These are phyloP conservation scores for Podospora tetraspora DNA, from an alignment of 495 filamentous ascomycete genomes.

Conservation along the genomic window DNA sequence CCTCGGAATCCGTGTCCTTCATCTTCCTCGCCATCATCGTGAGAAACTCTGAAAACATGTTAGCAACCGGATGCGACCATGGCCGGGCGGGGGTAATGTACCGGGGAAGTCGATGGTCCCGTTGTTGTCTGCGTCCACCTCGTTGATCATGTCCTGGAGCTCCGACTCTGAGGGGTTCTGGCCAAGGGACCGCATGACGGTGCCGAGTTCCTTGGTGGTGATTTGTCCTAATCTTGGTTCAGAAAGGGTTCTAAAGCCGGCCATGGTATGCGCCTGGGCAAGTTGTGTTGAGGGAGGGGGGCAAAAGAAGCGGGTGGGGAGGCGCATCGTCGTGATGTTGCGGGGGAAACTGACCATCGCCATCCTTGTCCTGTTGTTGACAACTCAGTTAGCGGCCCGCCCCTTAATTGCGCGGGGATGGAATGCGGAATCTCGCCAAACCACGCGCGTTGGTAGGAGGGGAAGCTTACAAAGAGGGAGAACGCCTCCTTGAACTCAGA, in stretches of 20 bases:
- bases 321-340: not conserved
- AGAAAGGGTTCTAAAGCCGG: constrained; percentile 10
- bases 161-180: constrained; percentile 99
- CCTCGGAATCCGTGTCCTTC: constrained; percentile 99
- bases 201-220: constrained; percentile 98
- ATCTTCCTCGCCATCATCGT: constrained; percentile 99
- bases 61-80: constrained; percentile 21
- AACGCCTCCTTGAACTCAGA: constrained; percentile 99
- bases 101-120: constrained; percentile 99
- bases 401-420: constrained; percentile 11
- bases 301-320: not conserved
- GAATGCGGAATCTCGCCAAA: not conserved
- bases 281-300: constrained; percentile 6
- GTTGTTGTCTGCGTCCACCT: constrained; percentile 99
- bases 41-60: constrained; percentile 70
- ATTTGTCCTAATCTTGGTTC: constrained; percentile 71
- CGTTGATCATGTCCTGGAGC: constrained; percentile 99
- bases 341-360: constrained; percentile 80
- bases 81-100: constrained; percentile 36
- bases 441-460: not conserved
- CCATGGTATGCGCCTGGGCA: constrained; percentile 4
- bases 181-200: constrained; percentile 98
- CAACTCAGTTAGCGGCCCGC: constrained; percentile 7
- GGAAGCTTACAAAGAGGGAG: constrained; percentile 86
- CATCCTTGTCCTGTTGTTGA: constrained; percentile 87